Evolutionary conservation across 352 stramenopile species (phyloP), one percentile per base, ranked within the genome.

Genomic region (Globisporangium nodosum): DNA sequence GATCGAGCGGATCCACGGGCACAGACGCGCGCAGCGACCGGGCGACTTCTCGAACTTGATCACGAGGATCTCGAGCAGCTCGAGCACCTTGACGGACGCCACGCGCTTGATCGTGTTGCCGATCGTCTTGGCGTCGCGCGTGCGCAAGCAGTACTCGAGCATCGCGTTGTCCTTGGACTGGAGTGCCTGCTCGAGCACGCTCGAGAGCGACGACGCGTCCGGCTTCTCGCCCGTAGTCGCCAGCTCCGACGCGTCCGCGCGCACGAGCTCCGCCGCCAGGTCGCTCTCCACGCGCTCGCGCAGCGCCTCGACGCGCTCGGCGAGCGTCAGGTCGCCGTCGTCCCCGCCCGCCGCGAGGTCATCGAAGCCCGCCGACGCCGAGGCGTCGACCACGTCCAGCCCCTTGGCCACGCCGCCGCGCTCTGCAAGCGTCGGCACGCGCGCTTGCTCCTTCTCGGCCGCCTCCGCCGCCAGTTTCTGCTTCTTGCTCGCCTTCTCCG

Each of bases 101-200:
- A 94, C 81, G 39, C 83, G 82, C 63, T 83, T 77, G 58, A 92
- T 86, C 54, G 85, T 94, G 49, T 83, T 78, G 24, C 60, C 63
- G 35, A 94, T 82, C 31, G 89, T 76, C 66, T 94, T 94, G 39
- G 58, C 45, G 61, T 94, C 85, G 46, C 79, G 81, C 42, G 79
- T 87, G 49, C 83, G 78, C 53, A 94, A 61, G 60, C 79, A 89
- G 63, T 93, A 90, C 69, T 94, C 85, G 11, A 94, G 66, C 59
- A 93, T 83, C 39, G 83, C 83, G 49, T 93, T 93, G 79, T 94
- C 85, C 59, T 90, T 89, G 40, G 85, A 83, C 68, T 94, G 83
- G 40, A 94, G 66, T 20, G 85, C 83, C 65, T 94, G 85, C 62
- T 92, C 83, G 12, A 94, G 65, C 39, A 94, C 78, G 68, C 74